Conservation (phyloP, 164 flowering plant genomes). For the Sextonia rubra region DNA sequence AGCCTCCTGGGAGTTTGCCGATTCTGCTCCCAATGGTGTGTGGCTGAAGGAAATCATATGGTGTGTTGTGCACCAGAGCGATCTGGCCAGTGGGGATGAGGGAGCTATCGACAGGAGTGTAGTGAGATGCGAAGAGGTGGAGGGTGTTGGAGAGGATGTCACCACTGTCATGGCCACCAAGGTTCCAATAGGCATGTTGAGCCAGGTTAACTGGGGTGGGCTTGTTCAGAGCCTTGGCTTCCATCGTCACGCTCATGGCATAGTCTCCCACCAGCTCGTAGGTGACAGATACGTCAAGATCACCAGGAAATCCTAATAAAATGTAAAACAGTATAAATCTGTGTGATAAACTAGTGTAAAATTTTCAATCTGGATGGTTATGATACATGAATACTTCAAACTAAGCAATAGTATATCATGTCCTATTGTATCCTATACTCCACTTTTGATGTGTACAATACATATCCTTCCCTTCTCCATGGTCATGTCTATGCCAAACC, state of each 20-base stretch:
- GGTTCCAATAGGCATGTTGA: constrained; percentile 74
- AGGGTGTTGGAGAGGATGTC: constrained; percentile 46
- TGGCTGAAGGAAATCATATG: constrained; percentile 60
- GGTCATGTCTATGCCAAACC: too few species aligned
- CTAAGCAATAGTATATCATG: too few species aligned
- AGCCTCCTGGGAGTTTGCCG: constrained; percentile 43
- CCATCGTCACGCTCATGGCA: constrained; percentile 41
- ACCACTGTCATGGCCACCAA: constrained; percentile 66
- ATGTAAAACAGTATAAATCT: not conserved
- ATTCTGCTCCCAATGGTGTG: constrained; percentile 42
- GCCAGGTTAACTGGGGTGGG: constrained; percentile 71
- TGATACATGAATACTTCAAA: too few species aligned
- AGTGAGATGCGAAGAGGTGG: constrained; percentile 49
- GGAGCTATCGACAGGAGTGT: constrained; percentile 51
- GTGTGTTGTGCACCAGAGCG: constrained; percentile 50
- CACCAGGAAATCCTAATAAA: constrained; percentile 66
- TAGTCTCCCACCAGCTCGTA: constrained; percentile 33
- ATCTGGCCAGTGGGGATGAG: constrained; percentile 84
- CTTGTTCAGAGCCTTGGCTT: constrained; percentile 47
- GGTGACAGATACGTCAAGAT: constrained; percentile 30
- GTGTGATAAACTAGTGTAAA: too few species aligned
- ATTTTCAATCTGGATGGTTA: too few species aligned
- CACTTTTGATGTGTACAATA: too few species aligned
- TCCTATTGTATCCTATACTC: too few species aligned
- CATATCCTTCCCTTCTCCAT: too few species aligned